Evolutionary conservation across 1,139 yeast genomes (phyloP), one percentile per base, ranked within the genome.

Genomic region (Geotrichum cucujoidarum): DNA sequence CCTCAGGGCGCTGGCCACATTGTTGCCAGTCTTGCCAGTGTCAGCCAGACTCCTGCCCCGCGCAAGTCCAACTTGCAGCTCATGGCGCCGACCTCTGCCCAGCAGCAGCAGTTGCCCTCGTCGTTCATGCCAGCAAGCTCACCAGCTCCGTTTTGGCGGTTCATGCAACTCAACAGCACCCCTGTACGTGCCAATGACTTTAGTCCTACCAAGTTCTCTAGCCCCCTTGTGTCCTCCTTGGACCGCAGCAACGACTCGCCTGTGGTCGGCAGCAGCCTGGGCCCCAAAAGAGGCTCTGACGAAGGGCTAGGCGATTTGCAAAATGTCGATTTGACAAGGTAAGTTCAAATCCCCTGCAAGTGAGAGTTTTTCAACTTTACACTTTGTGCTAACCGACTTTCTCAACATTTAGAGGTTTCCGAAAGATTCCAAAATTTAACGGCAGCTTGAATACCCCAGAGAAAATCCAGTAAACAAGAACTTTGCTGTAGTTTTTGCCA

Each of bases 81-180:
- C 40, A 70, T 68, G 14, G 70, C 72, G 17, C 71, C 72, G 16
- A 66, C 71, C 11, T 65, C 73, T 0, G 66, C 68, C 0, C 71
- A 68, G 47, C 70, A 66, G 52, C 69, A 62, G 46, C 67, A 64
- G 51, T 55, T 65, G 24, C 70, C 69, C 8, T 62, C 70, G 16
- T 69, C 73, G 13, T 67, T 66, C 50, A 66, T 70, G 61, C 73
- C 74, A 4, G 63, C 61, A 14, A 58, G 63, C 20, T 67, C 71
- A 21, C 73, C 73, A 1, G 72, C 72, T 3, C 71, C 72, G 34
- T 65, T 70, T 48, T 71, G 75, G 75, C 61, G 64, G 49, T 67
- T 66, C 56, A 66, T 69, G 68, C 69, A 67, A 44, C 52, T 66
- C 8, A 60, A 62, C 33, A 62, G 70, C 24, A 68, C 72, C 31